Base-by-base conservation (phyloP, 2,329 filamentous ascomycete genomes). In the Cryphonectria radicalis region DNA sequence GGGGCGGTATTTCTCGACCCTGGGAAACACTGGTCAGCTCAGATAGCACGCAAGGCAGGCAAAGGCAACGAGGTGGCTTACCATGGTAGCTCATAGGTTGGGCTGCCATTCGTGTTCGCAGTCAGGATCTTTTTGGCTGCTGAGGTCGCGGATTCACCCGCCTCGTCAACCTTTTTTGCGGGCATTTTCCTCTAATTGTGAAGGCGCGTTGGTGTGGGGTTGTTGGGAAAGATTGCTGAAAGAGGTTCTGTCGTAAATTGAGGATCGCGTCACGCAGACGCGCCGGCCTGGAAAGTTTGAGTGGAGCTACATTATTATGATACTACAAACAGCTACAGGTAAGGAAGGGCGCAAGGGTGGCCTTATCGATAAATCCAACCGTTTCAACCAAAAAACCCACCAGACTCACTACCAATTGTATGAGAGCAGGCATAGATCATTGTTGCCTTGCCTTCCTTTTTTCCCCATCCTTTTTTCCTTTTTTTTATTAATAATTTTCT, bases 1-100 rank as follows among this genome's bases (percentile, higher is more conserved):
- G 0, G 96, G 96, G 55, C 96, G 89, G 84, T 98, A 99, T 81
- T 99, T 99, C 83, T 99, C 96, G 73, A 99, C 96, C 96, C 95
- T 98, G 74, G 19, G 37, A 7, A 11, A 37, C 59, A 35, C 37
- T 35, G 25, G 53, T 70, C 25, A 63, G 67, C 42, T 72, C 69
- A 78, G 35, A 32, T 37, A 1, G 6, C 4, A 2, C 22, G 22
- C 37, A 17, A 5, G 35, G 19, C 17, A 5, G 35, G 22, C 32
- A 50, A 4, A 32, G n/a, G 50, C 57, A 53, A 32, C 28, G 46
- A 32, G 57, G 60, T 37, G 80, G 70, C 78, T 72, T 84, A 94
- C 92, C 93, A 96, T 82, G 93, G 93, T 70, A 96, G 84, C 81
- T 96, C 93, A 76, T 94, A 95, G 75, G 84, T 89, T 13, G 84